Base-by-base conservation (phyloP, 352 stramenopile genomes). In the Pythium inflatum region DNA sequence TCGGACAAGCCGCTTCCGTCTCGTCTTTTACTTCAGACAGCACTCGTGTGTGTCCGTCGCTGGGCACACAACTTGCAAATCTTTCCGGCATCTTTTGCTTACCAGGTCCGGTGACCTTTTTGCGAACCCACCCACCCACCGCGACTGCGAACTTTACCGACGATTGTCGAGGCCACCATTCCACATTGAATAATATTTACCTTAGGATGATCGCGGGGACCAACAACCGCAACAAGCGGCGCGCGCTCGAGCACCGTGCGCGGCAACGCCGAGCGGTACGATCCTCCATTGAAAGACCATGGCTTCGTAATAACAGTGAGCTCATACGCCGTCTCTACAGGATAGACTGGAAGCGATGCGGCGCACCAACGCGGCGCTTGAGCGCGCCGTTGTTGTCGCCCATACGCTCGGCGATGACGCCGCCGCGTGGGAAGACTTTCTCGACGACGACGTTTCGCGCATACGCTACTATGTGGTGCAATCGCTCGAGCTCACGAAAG, bases 341-440 rank as follows among this genome's bases (percentile, higher is more conserved):
- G 36, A 43, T 16, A 9, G 16, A 16, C 36, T 43, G 9, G 36
- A 43, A 43, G n/a, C n/a, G n/a, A n/a, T n/a, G n/a, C n/a, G n/a
- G n/a, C n/a, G n/a, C n/a, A n/a, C n/a, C n/a, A n/a, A n/a, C 9
- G n/a, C 8, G 11, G 45, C 45, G 20, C 45, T 51, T 9, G 45
- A 51, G 24, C 28, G 49, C 24, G 27, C 27, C 0, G 14, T 57
- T 12, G 49, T 38, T n/a, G n/a, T 20, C 27, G 49, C 28, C 8
- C 24, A 12, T 11, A 38, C 28, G 24, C 12, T 57, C 12, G 14
- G 20, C 20, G 49, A 57, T 9, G 6, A 16, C 12, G 28, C 8
- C 20, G 49, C 24, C 11, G 40, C 51, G 24, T 63, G 56, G 56
- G 56, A 63, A 16, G 56, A 66, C 9, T 66, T 66, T 34, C 27